phyloP scores from a whole-genome alignment of 257 asterid genomes.

The Linaria vulgaris region DNA sequence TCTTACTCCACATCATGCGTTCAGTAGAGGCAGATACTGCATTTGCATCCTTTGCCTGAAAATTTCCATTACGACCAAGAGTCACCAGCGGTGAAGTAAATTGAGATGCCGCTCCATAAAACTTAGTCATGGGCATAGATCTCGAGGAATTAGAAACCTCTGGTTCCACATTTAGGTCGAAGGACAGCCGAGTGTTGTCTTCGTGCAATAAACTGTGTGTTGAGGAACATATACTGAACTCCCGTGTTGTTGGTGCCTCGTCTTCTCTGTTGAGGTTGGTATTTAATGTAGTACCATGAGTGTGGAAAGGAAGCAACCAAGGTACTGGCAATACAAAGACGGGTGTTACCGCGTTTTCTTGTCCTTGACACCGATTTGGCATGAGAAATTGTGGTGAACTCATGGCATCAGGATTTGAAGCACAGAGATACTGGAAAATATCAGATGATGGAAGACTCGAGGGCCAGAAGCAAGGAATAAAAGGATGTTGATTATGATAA shows the following conservation, averaged over 20 bases:
- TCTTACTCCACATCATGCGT: background rate
- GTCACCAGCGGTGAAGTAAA: constrained; percentile 21
- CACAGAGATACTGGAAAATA: constrained; percentile 28
- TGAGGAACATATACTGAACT: constrained; percentile 27
- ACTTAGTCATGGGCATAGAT: background rate
- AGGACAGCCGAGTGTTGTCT: constrained; percentile 14
- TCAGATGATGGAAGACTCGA: constrained; percentile 36
- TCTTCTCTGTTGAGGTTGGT: constrained; percentile 15
- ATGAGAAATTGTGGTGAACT: constrained; percentile 29
- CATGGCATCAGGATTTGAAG: constrained; percentile 22
- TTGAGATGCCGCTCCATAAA: constrained; percentile 12
- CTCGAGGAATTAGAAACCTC: constrained; percentile 17
- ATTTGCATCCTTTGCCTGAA: constrained; percentile 15
- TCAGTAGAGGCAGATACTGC: constrained; percentile 24
- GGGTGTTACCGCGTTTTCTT: constrained; percentile 43
- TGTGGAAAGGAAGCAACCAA: constrained; percentile 45
- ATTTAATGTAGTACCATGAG: constrained; percentile 19
- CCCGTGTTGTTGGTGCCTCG: constrained; percentile 13
- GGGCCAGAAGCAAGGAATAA: constrained; percentile 53
- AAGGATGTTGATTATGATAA: constrained; percentile 37
- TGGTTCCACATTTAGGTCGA: constrained; percentile 14
- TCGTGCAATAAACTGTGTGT: constrained; percentile 16
- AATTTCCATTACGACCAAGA: constrained; percentile 6
- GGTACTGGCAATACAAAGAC: constrained; percentile 49
- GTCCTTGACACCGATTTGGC: constrained; percentile 21